phyloP scores from a whole-genome alignment of 2,329 filamentous ascomycete species.

The Graphiopsis chlorocephala region DNA sequence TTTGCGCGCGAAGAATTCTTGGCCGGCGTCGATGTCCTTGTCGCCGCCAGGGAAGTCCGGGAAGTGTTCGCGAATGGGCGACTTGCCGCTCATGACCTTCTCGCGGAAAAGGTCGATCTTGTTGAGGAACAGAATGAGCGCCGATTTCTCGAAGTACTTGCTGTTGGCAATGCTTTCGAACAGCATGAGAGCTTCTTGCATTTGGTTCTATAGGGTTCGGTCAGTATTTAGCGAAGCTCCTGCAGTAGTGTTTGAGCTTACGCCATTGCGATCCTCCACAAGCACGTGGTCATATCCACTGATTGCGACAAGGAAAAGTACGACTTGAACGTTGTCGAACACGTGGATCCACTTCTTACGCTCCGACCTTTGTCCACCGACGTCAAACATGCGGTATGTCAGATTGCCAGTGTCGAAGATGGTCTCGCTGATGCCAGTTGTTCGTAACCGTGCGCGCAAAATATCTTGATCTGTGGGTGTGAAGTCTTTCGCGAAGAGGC shows the following conservation, averaged over 20 bases:
- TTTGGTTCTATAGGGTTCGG: conserved; percentile 46
- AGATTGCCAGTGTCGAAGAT: conserved; percentile 88
- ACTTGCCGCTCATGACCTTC: conserved; percentile 46
- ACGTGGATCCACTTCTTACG: conserved; percentile 98
- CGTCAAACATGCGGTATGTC: conserved; percentile 96
- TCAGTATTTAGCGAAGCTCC: not conserved
- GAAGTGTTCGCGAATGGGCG: conserved; percentile 49
- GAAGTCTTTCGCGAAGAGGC: conserved; percentile 66
- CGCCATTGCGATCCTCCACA: conserved; percentile 93
- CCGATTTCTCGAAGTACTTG: conserved; percentile 51
- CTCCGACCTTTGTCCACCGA: conserved; percentile 87
- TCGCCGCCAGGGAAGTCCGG: conserved; percentile 47
- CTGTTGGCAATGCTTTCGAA: conserved; percentile 54
- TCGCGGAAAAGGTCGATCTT: conserved; percentile 54
- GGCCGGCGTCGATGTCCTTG: conserved; percentile 47
- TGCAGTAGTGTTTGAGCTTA: conserved; percentile 48
- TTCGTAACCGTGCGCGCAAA: conserved; percentile 81
- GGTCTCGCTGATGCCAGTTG: conserved; percentile 94
- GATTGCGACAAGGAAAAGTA: conserved; percentile 91
- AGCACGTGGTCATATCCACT: conserved; percentile 96
- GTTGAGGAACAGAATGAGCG: conserved; percentile 53
- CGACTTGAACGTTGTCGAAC: conserved; percentile 88
- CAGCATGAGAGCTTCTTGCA: conserved; percentile 54
- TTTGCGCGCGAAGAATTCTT: conserved; percentile 51
- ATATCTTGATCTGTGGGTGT: conserved; percentile 93